Percentiles rank a stretch among this genome's conserved stretches.
phyloP scores from a whole-genome alignment of 352 stramenopile genomes.

The Aphanomyces stellatus region DNA sequence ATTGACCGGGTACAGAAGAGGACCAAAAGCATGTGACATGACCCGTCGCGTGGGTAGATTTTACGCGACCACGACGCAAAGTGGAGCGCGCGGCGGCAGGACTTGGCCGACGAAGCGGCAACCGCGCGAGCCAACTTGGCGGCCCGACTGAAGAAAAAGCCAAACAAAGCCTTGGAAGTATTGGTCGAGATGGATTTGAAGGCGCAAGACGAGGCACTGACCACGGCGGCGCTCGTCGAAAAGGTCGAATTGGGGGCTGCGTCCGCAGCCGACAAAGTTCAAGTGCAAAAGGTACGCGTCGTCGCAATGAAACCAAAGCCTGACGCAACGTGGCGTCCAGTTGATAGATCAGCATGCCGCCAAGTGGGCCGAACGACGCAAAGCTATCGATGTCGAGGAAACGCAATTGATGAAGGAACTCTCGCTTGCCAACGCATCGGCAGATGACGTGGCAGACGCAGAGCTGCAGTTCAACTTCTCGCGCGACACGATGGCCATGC shows the following conservation, averaged over 20 bases:
- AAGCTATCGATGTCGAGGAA: neutral
- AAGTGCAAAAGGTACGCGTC: neutral
- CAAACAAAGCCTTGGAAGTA: neutral
- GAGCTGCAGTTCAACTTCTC: neutral
- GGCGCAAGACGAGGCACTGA: neutral
- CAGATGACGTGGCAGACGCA: neutral
- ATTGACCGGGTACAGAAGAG: conserved; percentile 1
- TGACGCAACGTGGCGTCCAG: too few relatives aligned
- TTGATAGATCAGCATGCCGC: conserved; percentile 1
- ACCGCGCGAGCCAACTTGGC: neutral
- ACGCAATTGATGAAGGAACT: neutral
- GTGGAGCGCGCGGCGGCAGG: neutral
- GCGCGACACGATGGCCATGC: neutral
- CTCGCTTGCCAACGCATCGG: neutral
- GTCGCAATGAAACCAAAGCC: too few relatives aligned
- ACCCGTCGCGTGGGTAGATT: neutral
- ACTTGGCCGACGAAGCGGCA: neutral
- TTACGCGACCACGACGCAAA: conserved; percentile 7
- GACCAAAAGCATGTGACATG: neutral
- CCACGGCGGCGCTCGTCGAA: neutral
- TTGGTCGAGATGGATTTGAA: neutral
- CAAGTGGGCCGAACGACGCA: neutral
- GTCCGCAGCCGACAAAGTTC: neutral
- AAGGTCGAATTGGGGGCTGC: neutral
- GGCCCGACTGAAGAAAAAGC: conserved; percentile 10